Base-by-base conservation (phyloP, 179 eudicot species). In the Beta macrorhiza region DNA sequence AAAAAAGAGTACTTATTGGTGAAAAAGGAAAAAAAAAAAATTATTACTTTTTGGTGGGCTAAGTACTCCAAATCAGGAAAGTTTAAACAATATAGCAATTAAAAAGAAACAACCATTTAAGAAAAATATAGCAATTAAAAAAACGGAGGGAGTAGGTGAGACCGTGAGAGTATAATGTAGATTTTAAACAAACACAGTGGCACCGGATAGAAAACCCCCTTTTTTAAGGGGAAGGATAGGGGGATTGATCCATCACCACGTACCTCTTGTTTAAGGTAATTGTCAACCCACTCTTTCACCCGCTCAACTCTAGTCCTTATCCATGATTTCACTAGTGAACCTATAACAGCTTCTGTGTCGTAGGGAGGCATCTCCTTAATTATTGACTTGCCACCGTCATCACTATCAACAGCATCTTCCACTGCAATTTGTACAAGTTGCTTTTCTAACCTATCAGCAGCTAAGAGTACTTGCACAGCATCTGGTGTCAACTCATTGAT, bases 361-460 rank as follows among this genome's bases (percentile, higher is more conserved):
- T 90, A 95, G 82, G 98, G 99, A 77, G 90, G 80, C 95, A 95
- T 93, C 85, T 93, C 99, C 83, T 84, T 94, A 63, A 95, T 92
- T 78, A 91, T 84, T 76, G 90, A 90, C 87, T 89, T 95, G 70
- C 99, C 99, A 45, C 99, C 98, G 85, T 95, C 99, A 75, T 93
- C 98, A 80, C 99, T 95, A 74, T 95, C 98, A 53, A 85, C 97
- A 8, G 99, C 89, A 89, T 93, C 98, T 80, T 91, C 94, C 51
- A 96, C 97, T 32, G 97, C 99, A 85, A 91, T 91, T 72, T 90
- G 93, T 65, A 96, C 98, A 8, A 96, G 93, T 84, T 91, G 91
- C 82, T 89, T 93, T 86, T 96, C 99, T 88, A 96, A 81, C 79
- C 87, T 91, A 83, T 96, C 97, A 15, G 99, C 94, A 81, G 97